phyloP scores from a whole-genome alignment of 495 filamentous ascomycete genomes.

The Penicillium canescens region DNA sequence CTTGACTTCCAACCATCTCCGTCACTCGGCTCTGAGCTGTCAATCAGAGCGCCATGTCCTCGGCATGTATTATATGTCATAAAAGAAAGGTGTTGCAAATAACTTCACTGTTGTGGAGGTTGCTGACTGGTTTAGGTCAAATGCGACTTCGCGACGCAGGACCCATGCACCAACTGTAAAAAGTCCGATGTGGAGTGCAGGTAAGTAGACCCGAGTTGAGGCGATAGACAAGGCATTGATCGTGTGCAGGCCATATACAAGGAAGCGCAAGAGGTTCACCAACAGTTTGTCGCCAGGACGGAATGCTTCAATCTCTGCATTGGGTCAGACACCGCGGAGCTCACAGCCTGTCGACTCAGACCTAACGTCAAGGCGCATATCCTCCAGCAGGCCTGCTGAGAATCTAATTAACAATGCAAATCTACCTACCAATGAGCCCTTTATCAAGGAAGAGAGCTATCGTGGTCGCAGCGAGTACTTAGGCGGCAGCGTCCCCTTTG shows the following conservation, averaged over 20 bases:
- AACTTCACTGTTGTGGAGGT: neutral
- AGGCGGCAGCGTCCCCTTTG: conserved; percentile 30
- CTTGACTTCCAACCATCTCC: conserved; percentile 14
- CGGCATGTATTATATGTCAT: conserved; percentile 32
- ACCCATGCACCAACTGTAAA: conserved; percentile 31
- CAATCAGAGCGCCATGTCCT: conserved; percentile 19
- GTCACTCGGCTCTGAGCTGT: conserved; percentile 3
- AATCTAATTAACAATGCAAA: neutral
- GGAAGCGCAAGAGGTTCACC: conserved; percentile 31
- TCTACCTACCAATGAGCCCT: conserved; percentile 13
- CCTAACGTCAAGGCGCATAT: conserved; percentile 4
- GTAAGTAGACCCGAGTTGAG: conserved; percentile 11
- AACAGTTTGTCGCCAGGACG: conserved; percentile 29
- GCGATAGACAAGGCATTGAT: neutral
- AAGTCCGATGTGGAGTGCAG: conserved; percentile 30
- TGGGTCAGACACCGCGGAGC: conserved; percentile 19
- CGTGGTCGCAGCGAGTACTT: conserved; percentile 31
- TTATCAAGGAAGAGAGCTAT: conserved; percentile 32
- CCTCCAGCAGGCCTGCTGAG: neutral
- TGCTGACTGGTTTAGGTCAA: conserved; percentile 22
- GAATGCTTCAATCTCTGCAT: conserved; percentile 11
- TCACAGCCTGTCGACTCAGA: conserved; percentile 20
- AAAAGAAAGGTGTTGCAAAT: conserved; percentile 24
- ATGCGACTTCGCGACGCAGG: conserved; percentile 29
- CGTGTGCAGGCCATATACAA: conserved; percentile 22